Evolutionary conservation across 148 eudicot genomes (phyloP), one percentile per base, ranked within the genome.

Genomic region (Selenicereus undatus): DNA sequence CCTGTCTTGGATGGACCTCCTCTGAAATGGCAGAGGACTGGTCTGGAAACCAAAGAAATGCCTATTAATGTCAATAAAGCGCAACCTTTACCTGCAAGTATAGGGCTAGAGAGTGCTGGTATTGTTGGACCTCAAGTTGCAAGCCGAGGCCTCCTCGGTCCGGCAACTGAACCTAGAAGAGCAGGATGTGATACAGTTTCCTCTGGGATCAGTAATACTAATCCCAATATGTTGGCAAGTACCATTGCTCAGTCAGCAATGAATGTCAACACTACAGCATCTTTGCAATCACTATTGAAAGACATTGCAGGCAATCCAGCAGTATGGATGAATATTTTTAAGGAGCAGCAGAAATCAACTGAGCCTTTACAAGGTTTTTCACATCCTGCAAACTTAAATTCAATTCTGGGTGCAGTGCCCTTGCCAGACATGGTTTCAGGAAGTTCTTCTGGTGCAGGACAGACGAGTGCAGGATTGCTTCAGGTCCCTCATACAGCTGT

Each of bases 221-320:
- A 58, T 30, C 60, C 90, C 24, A 81, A 68, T 76, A 65, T 81
- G 52, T 35, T 82, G 60, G 45, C 77, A 72, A 82, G 71, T 84
- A 77, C 80, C 68, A 83, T 54, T 79, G 77, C 85, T 76, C 88
- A 82, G 48, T 43, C 85, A 4, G 83, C 83, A 51, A 78, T 66
- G 78, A 82, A 74, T 81, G 68, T 81, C 77, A 84, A 74, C 83
- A 73, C 87, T 24, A 50, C 91, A 10, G 43, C 90, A 76, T 88
- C 97, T 36, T 84, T 94, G 85, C 90, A 90, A 39, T 90, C 98
- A 78, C 78, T 97, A 50, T 80, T 96, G 85, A 93, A 89, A 80
- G 91, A 89, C 81, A 87, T 92, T 64, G 89, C 90, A 72, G 90
- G 85, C 77, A 92, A 93, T 86, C 93, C 98, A 78, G 78, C 88